Evolutionary conservation across 805 yeast species (phyloP).

Genomic region (Saturnispora hagleri): DNA sequence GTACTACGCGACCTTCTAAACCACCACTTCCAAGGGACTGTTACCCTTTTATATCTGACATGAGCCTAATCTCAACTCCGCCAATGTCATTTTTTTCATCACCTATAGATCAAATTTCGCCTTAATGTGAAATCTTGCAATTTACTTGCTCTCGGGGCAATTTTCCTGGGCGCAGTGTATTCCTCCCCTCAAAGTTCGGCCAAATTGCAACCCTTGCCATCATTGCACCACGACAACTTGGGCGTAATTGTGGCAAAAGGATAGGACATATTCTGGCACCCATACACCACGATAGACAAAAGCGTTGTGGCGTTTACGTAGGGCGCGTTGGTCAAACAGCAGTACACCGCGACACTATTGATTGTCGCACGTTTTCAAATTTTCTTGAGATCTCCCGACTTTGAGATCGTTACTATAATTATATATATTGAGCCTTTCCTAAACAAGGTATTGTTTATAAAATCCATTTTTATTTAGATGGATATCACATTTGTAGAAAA

Average conservation of each 20-base stretch:
- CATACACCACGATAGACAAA: too few species aligned
- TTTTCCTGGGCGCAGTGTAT: not conserved
- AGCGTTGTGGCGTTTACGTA: not conserved
- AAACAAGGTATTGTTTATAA: not conserved
- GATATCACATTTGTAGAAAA: slow-evolving; percentile 13
- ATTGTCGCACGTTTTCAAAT: not conserved
- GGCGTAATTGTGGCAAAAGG: too few species aligned
- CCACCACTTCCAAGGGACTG: not conserved
- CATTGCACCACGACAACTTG: not conserved
- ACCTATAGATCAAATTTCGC: not conserved
- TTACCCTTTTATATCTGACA: not conserved
- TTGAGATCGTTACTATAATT: not conserved
- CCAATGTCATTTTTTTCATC: not conserved
- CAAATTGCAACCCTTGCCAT: not conserved
- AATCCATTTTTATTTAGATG: slow-evolving; percentile 9
- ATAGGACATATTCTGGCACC: too few species aligned
- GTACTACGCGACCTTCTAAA: not conserved
- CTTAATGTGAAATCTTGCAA: not conserved
- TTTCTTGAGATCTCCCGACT: not conserved
- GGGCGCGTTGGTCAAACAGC: not conserved
- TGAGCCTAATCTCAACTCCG: not conserved
- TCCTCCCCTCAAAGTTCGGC: not conserved
- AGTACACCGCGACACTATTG: not conserved
- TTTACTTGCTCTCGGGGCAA: not conserved
- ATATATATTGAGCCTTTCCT: not conserved